A percentile compares a stretch with the other conserved stretches of the same genome.
Conservation (phyloP, 2,329 filamentous ascomycete genomes). For the Arachnomyces sp. region DNA sequence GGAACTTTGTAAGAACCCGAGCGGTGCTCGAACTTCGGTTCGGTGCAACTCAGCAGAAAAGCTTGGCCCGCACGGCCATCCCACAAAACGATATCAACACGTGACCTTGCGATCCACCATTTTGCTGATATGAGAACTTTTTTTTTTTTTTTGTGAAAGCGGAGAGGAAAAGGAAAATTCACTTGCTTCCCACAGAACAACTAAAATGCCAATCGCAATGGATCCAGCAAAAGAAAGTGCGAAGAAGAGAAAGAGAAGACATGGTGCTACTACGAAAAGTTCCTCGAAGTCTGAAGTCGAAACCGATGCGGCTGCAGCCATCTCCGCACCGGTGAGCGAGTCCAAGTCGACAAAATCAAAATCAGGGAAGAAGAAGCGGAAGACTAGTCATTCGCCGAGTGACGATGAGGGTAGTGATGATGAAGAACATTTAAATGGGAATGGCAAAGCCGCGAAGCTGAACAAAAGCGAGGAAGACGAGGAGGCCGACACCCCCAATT, state of each 20-base stretch:
- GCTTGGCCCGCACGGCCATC: too few species aligned
- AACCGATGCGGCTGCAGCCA: conserved; percentile 13
- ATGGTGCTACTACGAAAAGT: conserved; percentile 22
- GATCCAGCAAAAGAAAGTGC: conserved; percentile 30
- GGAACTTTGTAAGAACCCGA: too few species aligned
- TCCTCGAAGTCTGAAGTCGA: conserved; percentile 20
- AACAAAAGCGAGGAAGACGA: conserved; percentile 24
- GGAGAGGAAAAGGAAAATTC: conserved; percentile 6
- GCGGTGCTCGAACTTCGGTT: too few species aligned
- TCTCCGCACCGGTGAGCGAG: conserved; percentile 13
- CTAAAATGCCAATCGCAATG: conserved; percentile 28
- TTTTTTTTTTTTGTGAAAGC: background rate
- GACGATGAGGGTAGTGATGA: conserved; percentile 33
- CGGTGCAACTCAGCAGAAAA: too few species aligned
- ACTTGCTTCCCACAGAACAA: background rate
- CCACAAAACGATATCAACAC: background rate
- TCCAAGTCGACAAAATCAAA: conserved; percentile 18
- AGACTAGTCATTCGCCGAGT: conserved; percentile 28
- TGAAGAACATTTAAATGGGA: conserved; percentile 21
- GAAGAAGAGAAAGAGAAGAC: conserved; percentile 42
- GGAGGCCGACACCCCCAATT: conserved; percentile 18
- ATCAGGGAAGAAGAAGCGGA: conserved; percentile 28
- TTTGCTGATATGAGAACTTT: background rate
- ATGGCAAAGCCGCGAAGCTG: conserved; percentile 26
- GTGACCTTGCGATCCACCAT: background rate